Evolutionary conservation across 83 land plant genomes (phyloP), one percentile per base, ranked within the genome.

Genomic region (Picea abies): DNA sequence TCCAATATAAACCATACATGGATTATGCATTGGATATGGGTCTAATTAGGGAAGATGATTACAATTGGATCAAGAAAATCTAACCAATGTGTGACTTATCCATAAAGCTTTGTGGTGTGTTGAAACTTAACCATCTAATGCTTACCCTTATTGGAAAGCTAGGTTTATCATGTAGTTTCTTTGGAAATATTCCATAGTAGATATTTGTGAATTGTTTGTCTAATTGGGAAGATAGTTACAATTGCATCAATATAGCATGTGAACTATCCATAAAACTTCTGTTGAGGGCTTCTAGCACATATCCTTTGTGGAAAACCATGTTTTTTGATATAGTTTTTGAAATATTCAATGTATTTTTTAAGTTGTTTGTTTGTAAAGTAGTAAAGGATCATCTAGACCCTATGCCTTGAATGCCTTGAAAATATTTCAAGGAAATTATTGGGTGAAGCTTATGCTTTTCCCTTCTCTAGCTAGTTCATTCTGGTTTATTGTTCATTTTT

Each of bases 1-100:
- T 98, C 84, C 99, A 98, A 76, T 98, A 98, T 84, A 85, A 89
- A 85, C 96, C 99, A 41, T 98, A 98, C 85, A 88, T 97, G 32
- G 99, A 98, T 83, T 98, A 94, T 91, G 99, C 98, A 81, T 83
- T 96, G 84, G 93, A 91, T 7, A 94, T 90, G 94, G 92, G 91
- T 17, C 72, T 98, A 5, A 96, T 98, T 82, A 75, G 71, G 60
- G 84, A 92, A 66, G 14, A 81, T 84, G 91, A 90, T 4, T 86
- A 98, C 83, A 81, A 91, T 23, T 89, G 86, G 11, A 86, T 98
- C 63, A 91, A 90, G 83, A 90, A 89, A 83, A 63, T 93, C 5
- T 84, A 89, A 63, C 99, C 99, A 35, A 84, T 86, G 0, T 98
- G 99, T 86, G 89, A 88, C 77, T 23, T 83, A 76, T 91, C 97